Percentiles rank a stretch among this genome's conserved stretches.
phyloP scores from a whole-genome alignment of 1,284 basidiomycete genomes.

The Sparassis latifolia region DNA sequence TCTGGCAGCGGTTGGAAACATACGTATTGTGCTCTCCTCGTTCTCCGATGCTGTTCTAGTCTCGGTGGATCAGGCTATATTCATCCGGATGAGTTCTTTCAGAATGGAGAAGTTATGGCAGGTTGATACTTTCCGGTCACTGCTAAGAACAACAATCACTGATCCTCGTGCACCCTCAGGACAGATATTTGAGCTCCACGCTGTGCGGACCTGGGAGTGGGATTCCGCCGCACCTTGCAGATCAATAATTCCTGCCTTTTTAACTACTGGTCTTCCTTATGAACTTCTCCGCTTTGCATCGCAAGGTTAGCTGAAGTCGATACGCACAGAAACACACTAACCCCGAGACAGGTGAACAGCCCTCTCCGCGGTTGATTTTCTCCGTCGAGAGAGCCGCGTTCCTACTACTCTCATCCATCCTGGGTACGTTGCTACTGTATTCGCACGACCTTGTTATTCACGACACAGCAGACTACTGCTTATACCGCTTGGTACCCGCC shows the following conservation, averaged over 20 bases:
- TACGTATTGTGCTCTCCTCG: too few relatives aligned
- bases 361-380: slow-evolving; percentile 17
- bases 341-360: neutral
- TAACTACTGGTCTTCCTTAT: slow-evolving; percentile 30
- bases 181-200: slow-evolving; percentile 22
- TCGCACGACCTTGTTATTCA: neutral
- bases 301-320: slow-evolving; percentile 16
- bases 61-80: slow-evolving; percentile 26
- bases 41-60: too few relatives aligned
- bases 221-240: slow-evolving; percentile 26
- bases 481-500: slow-evolving; percentile 20
- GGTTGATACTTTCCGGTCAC: slow-evolving; percentile 16
- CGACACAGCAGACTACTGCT: slow-evolving; percentile 23
- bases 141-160: neutral
- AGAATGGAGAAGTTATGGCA: slow-evolving; percentile 34
- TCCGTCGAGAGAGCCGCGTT: slow-evolving; percentile 29
- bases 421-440: slow-evolving; percentile 22
- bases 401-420: slow-evolving; percentile 25
- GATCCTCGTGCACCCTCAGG: slow-evolving; percentile 14
- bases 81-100: slow-evolving; percentile 37
- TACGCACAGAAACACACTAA: neutral
- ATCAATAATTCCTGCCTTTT: slow-evolving; percentile 28
- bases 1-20: too few relatives aligned
- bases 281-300: slow-evolving; percentile 13
- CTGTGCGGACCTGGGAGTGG: slow-evolving; percentile 34